Conservation (phyloP, 2,329 filamentous ascomycete genomes). For the Neobulgaria alba region DNA sequence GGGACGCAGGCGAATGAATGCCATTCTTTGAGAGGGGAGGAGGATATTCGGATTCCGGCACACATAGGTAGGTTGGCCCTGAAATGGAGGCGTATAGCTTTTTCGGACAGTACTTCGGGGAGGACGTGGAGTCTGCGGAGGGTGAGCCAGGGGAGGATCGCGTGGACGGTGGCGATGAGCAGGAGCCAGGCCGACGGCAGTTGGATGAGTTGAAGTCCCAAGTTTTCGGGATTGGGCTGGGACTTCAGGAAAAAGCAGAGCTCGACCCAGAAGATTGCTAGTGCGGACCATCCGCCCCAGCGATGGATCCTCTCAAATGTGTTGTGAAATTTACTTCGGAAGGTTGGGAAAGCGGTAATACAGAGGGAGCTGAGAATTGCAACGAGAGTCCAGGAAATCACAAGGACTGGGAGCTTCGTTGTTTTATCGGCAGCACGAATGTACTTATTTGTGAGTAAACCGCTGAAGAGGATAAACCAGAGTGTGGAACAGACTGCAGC, state of each 20-base stretch:
- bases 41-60: conserved; percentile 38
- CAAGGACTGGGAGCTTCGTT: conserved; percentile 7
- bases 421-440: not conserved
- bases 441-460: conserved; percentile 15
- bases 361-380: conserved; percentile 38
- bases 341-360: conserved; percentile 39
- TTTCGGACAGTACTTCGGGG: conserved; percentile 44
- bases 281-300: conserved; percentile 44
- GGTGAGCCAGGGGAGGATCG: conserved; percentile 50
- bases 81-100: conserved; percentile 49
- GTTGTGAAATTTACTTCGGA: conserved; percentile 43
- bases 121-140: conserved; percentile 45
- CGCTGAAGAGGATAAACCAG: conserved; percentile 37
- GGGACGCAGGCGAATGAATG: conserved; percentile 51
- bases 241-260: conserved; percentile 31
- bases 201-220: conserved; percentile 5
- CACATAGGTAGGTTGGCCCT: conserved; percentile 35
- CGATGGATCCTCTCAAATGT: conserved; percentile 48
- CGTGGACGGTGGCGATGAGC: conserved; percentile 39
- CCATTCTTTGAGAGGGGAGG: conserved; percentile 44
- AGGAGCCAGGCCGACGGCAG: conserved; percentile 49
- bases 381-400: conserved; percentile 28
- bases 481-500: conserved; percentile 38
- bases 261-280: conserved; percentile 43
- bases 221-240: not conserved